phyloP scores from a whole-genome alignment of 1,139 yeast species.

The Taiozyma onychis region DNA sequence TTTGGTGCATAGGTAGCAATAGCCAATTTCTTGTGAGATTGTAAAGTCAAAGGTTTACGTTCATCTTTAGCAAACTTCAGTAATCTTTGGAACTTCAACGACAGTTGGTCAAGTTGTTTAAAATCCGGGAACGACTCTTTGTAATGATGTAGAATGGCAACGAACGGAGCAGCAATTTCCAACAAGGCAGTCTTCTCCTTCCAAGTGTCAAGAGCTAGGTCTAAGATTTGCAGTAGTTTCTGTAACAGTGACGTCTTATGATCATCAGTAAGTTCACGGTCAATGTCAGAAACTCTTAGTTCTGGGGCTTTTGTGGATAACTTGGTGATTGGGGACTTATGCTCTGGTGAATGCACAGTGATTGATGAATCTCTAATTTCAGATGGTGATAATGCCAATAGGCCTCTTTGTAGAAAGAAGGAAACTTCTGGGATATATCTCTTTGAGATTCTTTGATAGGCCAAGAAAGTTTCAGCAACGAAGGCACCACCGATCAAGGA shows the following conservation, averaged over 20 bases:
- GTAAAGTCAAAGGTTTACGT: slow-evolving; percentile 74
- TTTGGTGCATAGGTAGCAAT: slow-evolving; percentile 85
- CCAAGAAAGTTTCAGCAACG: slow-evolving; percentile 56
- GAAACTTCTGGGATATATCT: slow-evolving; percentile 78
- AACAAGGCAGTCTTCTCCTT: slow-evolving; percentile 57
- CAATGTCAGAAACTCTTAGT: slow-evolving; percentile 19
- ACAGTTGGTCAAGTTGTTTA: slow-evolving; percentile 24
- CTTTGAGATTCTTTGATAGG: slow-evolving; percentile 75
- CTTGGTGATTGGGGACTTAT: slow-evolving; percentile 19
- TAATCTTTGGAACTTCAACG: slow-evolving; percentile 43
- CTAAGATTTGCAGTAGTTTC: slow-evolving; percentile 26
- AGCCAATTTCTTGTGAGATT: slow-evolving; percentile 80
- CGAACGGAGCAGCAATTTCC: slow-evolving; percentile 37
- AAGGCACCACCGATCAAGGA: slow-evolving; percentile 49
- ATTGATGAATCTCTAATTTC: slow-evolving; percentile 10
- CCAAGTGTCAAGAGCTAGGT: slow-evolving; percentile 39
- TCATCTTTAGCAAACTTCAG: slow-evolving; percentile 43
- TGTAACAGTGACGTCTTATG: slow-evolving; percentile 30
- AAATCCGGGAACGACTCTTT: slow-evolving; percentile 19
- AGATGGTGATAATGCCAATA: slow-evolving; percentile 40
- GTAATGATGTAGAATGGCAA: slow-evolving; percentile 20
- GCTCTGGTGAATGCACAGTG: slow-evolving; percentile 16
- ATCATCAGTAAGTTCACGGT: slow-evolving; percentile 16
- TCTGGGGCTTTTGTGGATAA: slow-evolving; percentile 6
- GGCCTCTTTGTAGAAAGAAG: slow-evolving; percentile 49